phyloP scores from a whole-genome alignment of 1,284 basidiomycete genomes.

The Boletellus deceptivus region DNA sequence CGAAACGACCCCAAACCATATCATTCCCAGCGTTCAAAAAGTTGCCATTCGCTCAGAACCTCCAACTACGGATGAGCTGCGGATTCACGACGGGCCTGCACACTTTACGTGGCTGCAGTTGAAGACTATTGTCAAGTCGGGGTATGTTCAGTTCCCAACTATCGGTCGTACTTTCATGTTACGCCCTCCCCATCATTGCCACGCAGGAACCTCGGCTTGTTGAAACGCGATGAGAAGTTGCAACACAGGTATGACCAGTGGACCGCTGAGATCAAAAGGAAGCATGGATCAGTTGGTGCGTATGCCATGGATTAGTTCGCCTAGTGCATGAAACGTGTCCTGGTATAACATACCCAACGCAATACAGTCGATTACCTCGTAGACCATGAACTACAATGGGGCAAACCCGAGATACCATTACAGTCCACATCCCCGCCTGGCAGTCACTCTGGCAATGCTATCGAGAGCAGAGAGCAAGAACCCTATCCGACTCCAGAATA shows the following conservation, averaged over 20 bases:
- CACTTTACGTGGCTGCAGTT: constrained; percentile 74
- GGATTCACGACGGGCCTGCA: constrained; percentile 59
- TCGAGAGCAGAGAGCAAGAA: not conserved
- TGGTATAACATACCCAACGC: not conserved
- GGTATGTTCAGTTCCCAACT: constrained; percentile 40
- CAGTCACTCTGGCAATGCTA: not conserved
- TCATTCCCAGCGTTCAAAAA: not conserved
- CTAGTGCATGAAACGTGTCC: not conserved
- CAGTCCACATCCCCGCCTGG: constrained; percentile 48
- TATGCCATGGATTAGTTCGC: constrained; percentile 1
- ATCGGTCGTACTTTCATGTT: not conserved
- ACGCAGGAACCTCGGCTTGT: constrained; percentile 67
- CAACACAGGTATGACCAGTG: constrained; percentile 66
- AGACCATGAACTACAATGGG: constrained; percentile 70
- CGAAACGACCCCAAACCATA: constrained; percentile 7
- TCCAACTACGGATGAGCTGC: constrained; percentile 65
- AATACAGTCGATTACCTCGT: constrained; percentile 62
- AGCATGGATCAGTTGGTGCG: constrained; percentile 68
- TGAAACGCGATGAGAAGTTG: constrained; percentile 69
- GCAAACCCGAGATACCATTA: constrained; percentile 59
- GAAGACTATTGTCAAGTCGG: constrained; percentile 73
- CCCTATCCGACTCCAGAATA: constrained; percentile 44
- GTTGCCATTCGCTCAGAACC: constrained; percentile 40
- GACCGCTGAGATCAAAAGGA: constrained; percentile 48
- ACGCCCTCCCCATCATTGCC: not conserved